Conservation (phyloP, 2,329 filamentous ascomycete species). For the Neopestalotiopsis rosae region DNA sequence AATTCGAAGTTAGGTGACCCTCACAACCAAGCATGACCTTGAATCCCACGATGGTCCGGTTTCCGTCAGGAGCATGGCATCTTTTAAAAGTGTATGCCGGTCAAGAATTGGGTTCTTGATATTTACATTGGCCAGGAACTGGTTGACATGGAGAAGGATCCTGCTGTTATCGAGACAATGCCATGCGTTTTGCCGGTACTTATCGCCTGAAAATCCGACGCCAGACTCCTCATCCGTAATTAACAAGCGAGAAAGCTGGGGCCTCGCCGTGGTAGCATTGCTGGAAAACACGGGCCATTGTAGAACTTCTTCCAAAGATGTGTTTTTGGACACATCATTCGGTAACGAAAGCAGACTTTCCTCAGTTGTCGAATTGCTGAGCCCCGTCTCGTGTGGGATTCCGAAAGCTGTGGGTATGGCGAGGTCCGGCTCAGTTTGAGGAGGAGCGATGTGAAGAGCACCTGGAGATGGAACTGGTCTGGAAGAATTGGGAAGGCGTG, state of each 20-base stretch:
- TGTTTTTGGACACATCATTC: neutral
- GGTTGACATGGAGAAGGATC: slow-evolving; percentile 1
- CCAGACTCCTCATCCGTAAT: neutral
- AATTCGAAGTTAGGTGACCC: neutral
- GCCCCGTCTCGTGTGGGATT: neutral
- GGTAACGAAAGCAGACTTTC: neutral
- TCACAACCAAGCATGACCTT: neutral
- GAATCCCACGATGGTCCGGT: neutral
- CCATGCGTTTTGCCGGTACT: neutral
- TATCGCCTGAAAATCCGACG: neutral
- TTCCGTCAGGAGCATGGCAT: neutral
- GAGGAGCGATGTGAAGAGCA: neutral
- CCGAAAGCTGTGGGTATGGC: neutral
- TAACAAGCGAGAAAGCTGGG: neutral
- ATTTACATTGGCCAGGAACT: neutral
- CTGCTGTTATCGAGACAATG: neutral
- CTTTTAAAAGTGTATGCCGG: neutral
- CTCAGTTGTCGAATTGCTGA: neutral
- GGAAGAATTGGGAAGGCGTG: neutral
- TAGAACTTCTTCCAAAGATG: neutral
- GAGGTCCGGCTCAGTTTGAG: neutral
- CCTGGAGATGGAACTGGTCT: neutral
- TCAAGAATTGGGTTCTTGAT: slow-evolving; percentile 1
- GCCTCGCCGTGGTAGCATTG: neutral
- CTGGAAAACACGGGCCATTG: neutral